Conservation (phyloP, 2,329 filamentous ascomycete species). For the Xylaria sp. region DNA sequence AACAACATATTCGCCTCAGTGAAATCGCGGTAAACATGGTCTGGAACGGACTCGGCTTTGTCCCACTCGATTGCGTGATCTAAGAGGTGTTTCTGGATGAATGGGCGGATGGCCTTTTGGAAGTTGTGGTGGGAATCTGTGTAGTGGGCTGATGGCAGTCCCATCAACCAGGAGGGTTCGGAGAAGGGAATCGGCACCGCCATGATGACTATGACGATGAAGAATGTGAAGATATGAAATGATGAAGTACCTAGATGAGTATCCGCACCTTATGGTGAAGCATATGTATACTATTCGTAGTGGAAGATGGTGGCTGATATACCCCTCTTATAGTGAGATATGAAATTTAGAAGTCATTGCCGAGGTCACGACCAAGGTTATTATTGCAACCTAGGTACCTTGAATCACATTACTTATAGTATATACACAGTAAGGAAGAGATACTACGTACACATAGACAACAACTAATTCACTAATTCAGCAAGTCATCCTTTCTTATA, state of each 20-base stretch:
- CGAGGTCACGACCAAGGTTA: too few species aligned
- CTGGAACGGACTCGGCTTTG: conserved; percentile 68
- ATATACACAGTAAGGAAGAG: too few species aligned
- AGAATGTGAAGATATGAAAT: neutral
- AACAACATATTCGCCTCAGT: conserved; percentile 74
- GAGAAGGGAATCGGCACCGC: conserved; percentile 69
- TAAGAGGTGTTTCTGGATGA: conserved; percentile 71
- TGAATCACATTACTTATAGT: too few species aligned
- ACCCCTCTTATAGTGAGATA: too few species aligned
- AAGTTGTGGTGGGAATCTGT: conserved; percentile 71
- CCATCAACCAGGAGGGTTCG: conserved; percentile 76
- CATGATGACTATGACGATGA: conserved; percentile 19
- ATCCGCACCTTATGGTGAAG: too few species aligned
- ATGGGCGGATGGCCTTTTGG: conserved; percentile 74
- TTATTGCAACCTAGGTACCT: too few species aligned
- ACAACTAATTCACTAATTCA: too few species aligned
- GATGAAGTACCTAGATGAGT: too few species aligned
- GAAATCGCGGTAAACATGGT: conserved; percentile 72
- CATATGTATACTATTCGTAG: too few species aligned
- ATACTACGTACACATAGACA: too few species aligned
- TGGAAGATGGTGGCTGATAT: neutral
- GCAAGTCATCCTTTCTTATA: too few species aligned
- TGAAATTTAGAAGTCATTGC: too few species aligned
- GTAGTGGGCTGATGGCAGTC: conserved; percentile 78
- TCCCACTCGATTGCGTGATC: conserved; percentile 77